Percentiles rank a stretch among this genome's conserved stretches.
Conservation (phyloP, 495 filamentous ascomycete species). For the Xylaria palmicola region DNA sequence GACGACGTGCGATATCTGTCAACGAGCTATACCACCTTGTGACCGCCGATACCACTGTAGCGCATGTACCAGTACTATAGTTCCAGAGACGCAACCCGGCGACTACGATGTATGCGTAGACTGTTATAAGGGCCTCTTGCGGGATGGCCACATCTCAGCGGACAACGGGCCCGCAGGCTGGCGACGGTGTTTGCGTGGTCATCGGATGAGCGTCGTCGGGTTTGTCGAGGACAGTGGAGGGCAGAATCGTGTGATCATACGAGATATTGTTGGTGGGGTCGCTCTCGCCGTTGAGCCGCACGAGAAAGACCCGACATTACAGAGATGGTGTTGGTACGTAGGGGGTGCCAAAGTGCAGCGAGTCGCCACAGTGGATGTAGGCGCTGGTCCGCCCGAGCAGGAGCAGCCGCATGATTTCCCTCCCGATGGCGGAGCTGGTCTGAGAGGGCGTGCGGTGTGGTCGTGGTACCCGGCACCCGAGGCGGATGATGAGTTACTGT, state of each 20-base stretch:
- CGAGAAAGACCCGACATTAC: slow-evolving; percentile 24
- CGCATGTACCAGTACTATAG: slow-evolving; percentile 35
- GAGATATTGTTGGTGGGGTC: slow-evolving; percentile 72
- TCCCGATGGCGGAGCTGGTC: slow-evolving; percentile 66
- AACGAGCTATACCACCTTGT: slow-evolving; percentile 63
- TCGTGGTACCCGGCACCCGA: slow-evolving; percentile 65
- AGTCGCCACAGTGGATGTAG: slow-evolving; percentile 33
- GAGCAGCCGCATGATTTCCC: slow-evolving; percentile 52
- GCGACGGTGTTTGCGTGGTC: slow-evolving; percentile 74
- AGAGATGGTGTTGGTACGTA: slow-evolving; percentile 33
- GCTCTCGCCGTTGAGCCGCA: slow-evolving; percentile 56
- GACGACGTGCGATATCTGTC: slow-evolving; percentile 74
- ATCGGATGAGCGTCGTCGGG: slow-evolving; percentile 79
- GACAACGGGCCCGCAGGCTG: slow-evolving; percentile 79
- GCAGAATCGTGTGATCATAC: slow-evolving; percentile 57
- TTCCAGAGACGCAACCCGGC: slow-evolving; percentile 58
- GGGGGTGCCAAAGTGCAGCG: slow-evolving; percentile 28
- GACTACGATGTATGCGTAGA: slow-evolving; percentile 79
- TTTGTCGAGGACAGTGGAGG: slow-evolving; percentile 63
- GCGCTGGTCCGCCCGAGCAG: slow-evolving; percentile 21
- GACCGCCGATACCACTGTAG: slow-evolving; percentile 73
- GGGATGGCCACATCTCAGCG: slow-evolving; percentile 57
- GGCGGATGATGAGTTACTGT: slow-evolving; percentile 69
- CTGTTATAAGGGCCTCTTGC: slow-evolving; percentile 69
- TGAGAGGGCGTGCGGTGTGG: slow-evolving; percentile 64